Evolutionary conservation across 306 rosid species (phyloP).

Genomic region (Sechiopsis laciniata): DNA sequence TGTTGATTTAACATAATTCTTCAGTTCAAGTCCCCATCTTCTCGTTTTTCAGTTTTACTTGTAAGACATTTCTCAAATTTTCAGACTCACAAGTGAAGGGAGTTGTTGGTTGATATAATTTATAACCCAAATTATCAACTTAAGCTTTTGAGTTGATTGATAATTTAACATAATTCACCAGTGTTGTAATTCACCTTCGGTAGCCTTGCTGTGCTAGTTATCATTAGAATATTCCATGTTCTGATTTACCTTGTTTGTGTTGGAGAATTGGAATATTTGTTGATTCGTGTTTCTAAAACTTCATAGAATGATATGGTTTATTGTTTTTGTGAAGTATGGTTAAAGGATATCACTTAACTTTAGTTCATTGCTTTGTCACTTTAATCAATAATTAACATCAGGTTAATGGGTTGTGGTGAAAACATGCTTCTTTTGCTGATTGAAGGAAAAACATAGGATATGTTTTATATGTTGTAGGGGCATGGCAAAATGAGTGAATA

Average conservation of each 20-base stretch:
- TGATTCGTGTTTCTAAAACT: neutral
- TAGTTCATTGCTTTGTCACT: neutral
- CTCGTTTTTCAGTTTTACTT: too few species aligned
- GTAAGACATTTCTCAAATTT: too few species aligned
- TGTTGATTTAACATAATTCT: too few species aligned
- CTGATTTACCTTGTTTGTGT: slow-evolving; percentile 2
- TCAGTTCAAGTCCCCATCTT: too few species aligned
- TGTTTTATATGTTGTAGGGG: neutral
- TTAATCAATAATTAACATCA: neutral
- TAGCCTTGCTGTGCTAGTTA: neutral
- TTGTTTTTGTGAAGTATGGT: neutral
- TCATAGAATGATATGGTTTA: neutral
- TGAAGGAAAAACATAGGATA: neutral
- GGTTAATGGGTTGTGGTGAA: neutral
- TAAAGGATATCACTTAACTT: neutral
- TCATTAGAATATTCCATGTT: neutral
- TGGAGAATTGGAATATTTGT: neutral
- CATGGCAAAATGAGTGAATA: too few species aligned
- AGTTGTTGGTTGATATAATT: too few species aligned
- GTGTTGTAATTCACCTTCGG: neutral
- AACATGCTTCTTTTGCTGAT: neutral
- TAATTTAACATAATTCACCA: too few species aligned
- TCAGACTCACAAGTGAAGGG: too few species aligned
- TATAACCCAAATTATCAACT: too few species aligned
- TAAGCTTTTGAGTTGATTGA: too few species aligned